phyloP scores from a whole-genome alignment of 192 early-diverging fungal species.

The Coemansia sp. region DNA sequence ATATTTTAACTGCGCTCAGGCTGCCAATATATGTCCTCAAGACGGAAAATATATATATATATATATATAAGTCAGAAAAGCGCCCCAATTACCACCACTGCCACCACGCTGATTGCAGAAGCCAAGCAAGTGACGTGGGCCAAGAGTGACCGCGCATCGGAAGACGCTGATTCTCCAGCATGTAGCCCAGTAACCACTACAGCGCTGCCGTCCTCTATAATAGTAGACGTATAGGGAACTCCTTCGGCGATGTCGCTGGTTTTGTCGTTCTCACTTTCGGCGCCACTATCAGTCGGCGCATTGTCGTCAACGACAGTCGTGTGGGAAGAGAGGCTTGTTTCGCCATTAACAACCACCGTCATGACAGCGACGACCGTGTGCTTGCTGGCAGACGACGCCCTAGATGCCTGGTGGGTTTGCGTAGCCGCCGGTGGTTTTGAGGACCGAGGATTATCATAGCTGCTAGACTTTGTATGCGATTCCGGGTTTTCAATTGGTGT shows the following conservation, averaged over 20 bases:
- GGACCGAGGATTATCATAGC: not conserved
- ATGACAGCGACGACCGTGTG: constrained; percentile 34
- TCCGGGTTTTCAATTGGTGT: not conserved
- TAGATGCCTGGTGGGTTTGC: not conserved
- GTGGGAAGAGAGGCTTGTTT: constrained; percentile 19
- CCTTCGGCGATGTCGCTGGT: not conserved
- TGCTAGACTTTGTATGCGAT: not conserved
- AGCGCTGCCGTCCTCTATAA: constrained; percentile 31
- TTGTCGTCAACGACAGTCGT: constrained; percentile 29
- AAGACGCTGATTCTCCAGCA: constrained; percentile 2
- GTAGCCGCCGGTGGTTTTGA: constrained; percentile 5
- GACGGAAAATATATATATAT: no score
- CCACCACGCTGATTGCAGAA: constrained; percentile 1
- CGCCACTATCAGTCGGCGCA: not conserved
- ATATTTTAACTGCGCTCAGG: no score
- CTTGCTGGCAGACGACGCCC: constrained; percentile 11
- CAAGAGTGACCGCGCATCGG: not conserved
- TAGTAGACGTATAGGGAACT: constrained; percentile 29
- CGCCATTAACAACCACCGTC: constrained; percentile 39
- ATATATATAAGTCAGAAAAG: constrained; percentile 4
- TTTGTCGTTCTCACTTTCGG: not conserved
- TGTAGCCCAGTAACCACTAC: constrained; percentile 28
- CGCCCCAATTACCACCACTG: constrained; percentile 2
- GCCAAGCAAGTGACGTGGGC: not conserved
- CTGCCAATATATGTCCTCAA: no score